Evolutionary conservation across 2,329 filamentous ascomycete species (phyloP).

Genomic region (Colletotrichum tropicale): DNA sequence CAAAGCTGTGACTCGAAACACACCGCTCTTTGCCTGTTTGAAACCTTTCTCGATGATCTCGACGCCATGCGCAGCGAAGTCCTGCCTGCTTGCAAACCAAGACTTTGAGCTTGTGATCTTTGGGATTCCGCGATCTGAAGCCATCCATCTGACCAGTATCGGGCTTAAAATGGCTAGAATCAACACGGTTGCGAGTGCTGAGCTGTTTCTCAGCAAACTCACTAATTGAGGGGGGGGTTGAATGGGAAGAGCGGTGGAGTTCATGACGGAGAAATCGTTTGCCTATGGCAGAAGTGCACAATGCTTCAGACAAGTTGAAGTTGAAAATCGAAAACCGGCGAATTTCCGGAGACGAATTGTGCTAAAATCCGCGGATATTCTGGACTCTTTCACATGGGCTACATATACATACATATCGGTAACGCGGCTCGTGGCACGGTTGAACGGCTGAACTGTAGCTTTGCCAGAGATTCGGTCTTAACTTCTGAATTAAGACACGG

Average conservation of each 20-base stretch:
- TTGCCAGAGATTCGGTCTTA: neutral
- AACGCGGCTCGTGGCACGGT: neutral
- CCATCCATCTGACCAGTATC: neutral
- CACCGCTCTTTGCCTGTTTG: neutral
- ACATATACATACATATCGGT: neutral
- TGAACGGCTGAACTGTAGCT: neutral
- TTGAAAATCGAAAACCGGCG: neutral
- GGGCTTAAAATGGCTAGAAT: neutral
- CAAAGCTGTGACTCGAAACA: conserved; percentile 6
- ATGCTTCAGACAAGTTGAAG: neutral
- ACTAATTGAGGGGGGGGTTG: neutral
- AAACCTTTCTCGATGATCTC: conserved; percentile 14
- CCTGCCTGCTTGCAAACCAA: conserved; percentile 3
- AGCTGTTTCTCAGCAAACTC: neutral
- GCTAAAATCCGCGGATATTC: neutral
- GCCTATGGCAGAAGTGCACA: neutral
- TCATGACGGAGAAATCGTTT: neutral
- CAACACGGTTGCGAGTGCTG: neutral
- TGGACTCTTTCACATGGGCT: neutral
- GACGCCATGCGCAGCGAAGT: conserved; percentile 8
- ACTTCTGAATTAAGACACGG: neutral
- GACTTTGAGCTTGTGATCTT: conserved; percentile 6
- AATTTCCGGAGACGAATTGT: neutral
- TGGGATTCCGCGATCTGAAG: neutral
- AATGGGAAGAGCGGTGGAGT: neutral